phyloP scores from a whole-genome alignment of 1,284 basidiomycete species.

The Marasmius sp. region DNA sequence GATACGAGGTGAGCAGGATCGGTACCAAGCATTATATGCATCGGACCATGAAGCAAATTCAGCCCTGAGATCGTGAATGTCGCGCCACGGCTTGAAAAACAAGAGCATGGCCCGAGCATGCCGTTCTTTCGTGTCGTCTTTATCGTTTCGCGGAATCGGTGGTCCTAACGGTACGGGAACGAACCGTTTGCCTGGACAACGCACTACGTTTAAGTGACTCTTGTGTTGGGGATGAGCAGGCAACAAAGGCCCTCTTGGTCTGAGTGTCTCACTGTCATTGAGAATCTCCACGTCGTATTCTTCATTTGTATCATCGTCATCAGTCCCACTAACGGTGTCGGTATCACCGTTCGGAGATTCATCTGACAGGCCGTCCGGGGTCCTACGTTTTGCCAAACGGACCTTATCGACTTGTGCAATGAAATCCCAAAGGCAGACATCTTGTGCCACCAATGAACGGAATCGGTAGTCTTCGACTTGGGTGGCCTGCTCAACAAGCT shows the following conservation, averaged over 20 bases:
- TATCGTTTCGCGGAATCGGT: conserved; percentile 23
- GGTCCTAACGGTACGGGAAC: conserved; percentile 29
- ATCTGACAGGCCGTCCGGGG: too few relatives aligned
- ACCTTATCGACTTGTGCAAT: conserved; percentile 23
- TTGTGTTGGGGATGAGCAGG: conserved; percentile 14
- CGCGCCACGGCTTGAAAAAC: conserved; percentile 19
- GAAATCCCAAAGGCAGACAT: conserved; percentile 33
- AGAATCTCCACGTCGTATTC: background rate
- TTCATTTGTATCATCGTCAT: background rate
- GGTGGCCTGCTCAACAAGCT: conserved; percentile 8
- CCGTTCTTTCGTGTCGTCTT: background rate
- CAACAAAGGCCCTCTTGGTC: background rate
- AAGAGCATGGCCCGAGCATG: conserved; percentile 11
- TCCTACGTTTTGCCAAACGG: background rate
- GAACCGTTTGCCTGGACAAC: background rate
- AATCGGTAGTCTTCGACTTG: conserved; percentile 18
- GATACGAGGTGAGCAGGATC: too few relatives aligned
- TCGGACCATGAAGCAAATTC: too few relatives aligned
- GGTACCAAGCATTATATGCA: too few relatives aligned
- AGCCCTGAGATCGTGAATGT: conserved; percentile 20
- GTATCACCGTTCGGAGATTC: too few relatives aligned
- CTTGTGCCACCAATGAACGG: conserved; percentile 3
- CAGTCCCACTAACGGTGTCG: too few relatives aligned
- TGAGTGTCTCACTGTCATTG: background rate
- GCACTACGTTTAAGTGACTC: conserved; percentile 12